Evolutionary conservation across 1,284 basidiomycete species (phyloP).

Genomic region (Dichomitus squalens): DNA sequence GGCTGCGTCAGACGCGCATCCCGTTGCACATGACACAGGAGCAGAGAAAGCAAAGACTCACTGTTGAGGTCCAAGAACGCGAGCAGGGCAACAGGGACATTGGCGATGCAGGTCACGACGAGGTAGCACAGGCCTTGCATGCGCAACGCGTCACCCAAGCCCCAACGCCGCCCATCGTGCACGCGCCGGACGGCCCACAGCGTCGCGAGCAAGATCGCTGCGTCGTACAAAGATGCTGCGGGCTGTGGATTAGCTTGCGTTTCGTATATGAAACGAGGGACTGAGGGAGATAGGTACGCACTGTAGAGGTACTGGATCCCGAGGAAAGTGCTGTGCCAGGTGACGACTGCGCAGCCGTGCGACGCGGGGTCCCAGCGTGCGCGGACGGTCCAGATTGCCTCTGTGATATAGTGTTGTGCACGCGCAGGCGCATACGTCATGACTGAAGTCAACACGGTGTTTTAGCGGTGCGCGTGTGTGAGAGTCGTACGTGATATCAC

Average conservation of each 20-base stretch:
- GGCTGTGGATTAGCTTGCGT: not conserved
- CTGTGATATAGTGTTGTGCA: not conserved
- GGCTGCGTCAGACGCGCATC: not conserved
- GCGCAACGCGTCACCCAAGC: conserved; percentile 14
- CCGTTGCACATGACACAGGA: too few species aligned
- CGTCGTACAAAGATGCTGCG: conserved; percentile 15
- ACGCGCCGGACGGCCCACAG: conserved; percentile 14
- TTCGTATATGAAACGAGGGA: too few species aligned
- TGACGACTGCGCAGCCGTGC: conserved; percentile 1
- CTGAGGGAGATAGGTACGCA: not conserved
- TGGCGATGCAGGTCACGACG: conserved; percentile 11
- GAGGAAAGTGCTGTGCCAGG: conserved; percentile 8
- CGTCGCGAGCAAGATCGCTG: conserved; percentile 15
- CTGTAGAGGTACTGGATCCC: conserved; percentile 18
- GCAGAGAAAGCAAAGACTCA: not conserved
- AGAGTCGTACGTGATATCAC: conserved; percentile 6
- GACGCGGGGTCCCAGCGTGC: conserved; percentile 3
- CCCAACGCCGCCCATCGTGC: conserved; percentile 7
- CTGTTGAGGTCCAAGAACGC: conserved; percentile 14
- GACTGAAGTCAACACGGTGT: not conserved
- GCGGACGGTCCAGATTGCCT: conserved; percentile 11
- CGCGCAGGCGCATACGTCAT: too few species aligned
- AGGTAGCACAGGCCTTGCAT: conserved; percentile 21
- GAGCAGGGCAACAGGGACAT: conserved; percentile 14
- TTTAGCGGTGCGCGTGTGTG: not conserved